Evolutionary conservation across 805 yeast species (phyloP).

Genomic region (Candida namnaoensis): DNA sequence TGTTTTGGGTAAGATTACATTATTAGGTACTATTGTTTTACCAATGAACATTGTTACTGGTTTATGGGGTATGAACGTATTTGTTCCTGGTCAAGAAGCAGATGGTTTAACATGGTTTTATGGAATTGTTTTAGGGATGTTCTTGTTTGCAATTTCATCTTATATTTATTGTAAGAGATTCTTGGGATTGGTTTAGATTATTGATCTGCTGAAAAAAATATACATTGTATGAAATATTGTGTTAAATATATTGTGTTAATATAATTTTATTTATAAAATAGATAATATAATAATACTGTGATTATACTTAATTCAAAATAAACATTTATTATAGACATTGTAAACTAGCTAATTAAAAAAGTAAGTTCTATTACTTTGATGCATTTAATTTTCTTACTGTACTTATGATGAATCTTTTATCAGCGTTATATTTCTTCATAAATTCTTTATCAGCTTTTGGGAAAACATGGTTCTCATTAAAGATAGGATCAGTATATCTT

Average conservation of each 20-base stretch:
- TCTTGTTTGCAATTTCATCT: slow-evolving; percentile 34
- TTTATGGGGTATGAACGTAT: slow-evolving; percentile 97
- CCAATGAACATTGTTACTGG: slow-evolving; percentile 96
- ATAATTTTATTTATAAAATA: too few relatives aligned
- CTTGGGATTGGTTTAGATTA: slow-evolving; percentile 19
- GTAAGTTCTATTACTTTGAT: too few relatives aligned
- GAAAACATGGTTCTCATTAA: slow-evolving; percentile 5
- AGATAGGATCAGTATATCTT: slow-evolving; percentile 13
- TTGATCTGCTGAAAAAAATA: not conserved
- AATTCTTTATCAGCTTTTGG: slow-evolving; percentile 8
- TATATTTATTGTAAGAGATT: slow-evolving; percentile 40
- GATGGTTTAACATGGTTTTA: slow-evolving; percentile 63
- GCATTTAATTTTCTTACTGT: too few relatives aligned
- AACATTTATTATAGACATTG: too few relatives aligned
- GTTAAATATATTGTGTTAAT: too few relatives aligned
- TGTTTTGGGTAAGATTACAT: slow-evolving; percentile 86
- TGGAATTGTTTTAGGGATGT: slow-evolving; percentile 37
- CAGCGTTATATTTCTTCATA: slow-evolving; percentile 11
- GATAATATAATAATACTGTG: too few relatives aligned
- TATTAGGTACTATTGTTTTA: slow-evolving; percentile 87
- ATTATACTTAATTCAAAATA: too few relatives aligned
- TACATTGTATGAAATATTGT: too few relatives aligned
- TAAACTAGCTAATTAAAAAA: too few relatives aligned
- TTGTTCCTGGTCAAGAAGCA: slow-evolving; percentile 85
- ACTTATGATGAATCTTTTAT: slow-evolving; percentile 11